These are phyloP conservation scores for Tephrocybe sp. DNA, from an alignment of 768 basidiomycete species.

Conservation along the genomic window DNA sequence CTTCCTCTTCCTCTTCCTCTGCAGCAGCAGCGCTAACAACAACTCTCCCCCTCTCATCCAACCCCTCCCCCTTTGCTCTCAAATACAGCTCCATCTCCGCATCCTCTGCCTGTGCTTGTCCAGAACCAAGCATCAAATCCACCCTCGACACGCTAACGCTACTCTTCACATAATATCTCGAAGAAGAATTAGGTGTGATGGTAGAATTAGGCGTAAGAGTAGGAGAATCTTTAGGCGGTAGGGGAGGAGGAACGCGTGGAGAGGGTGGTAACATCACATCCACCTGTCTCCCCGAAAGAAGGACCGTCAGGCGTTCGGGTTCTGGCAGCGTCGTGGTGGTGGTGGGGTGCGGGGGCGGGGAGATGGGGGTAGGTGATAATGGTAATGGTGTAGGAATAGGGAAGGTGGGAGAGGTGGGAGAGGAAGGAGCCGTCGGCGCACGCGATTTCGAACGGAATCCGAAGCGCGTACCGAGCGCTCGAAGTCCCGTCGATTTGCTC, in stretches of 20 bases:
- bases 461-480: neutral
- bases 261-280: neutral
- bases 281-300: neutral
- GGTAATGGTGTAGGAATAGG: neutral
- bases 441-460: neutral
- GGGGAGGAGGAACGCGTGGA: neutral
- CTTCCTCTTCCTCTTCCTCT: neutral
- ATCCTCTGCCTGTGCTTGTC: neutral
- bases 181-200: too few species aligned
- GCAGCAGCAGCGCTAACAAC: neutral
- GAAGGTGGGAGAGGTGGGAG: neutral
- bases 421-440: neutral
- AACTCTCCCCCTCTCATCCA: conserved; percentile 1
- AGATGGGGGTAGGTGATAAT: neutral
- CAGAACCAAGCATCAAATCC: neutral
- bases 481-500: neutral
- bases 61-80: neutral
- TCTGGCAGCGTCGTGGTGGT: neutral
- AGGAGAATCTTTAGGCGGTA: neutral
- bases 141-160: neutral
- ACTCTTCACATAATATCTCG: neutral
- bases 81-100: neutral
- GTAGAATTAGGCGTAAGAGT: too few species aligned
- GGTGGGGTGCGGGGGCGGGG: neutral
- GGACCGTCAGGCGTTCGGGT: neutral